Conservation (phyloP, 352 stramenopile genomes). For the Phytophthora ohioensis region DNA sequence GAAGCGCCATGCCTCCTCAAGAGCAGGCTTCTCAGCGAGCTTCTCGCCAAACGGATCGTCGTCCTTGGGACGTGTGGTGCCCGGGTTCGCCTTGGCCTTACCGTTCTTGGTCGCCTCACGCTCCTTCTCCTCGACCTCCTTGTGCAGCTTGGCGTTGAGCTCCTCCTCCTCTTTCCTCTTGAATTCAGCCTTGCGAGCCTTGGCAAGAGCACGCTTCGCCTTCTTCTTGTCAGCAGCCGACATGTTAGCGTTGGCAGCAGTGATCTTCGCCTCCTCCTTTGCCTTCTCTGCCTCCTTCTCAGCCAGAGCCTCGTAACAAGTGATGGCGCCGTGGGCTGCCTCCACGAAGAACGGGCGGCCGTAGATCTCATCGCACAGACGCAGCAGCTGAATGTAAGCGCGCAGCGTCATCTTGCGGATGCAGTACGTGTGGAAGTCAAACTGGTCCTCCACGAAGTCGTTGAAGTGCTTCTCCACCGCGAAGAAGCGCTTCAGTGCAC, state of each 20-base stretch:
- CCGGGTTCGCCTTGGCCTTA: conserved; percentile 77
- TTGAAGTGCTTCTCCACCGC: conserved; percentile 98
- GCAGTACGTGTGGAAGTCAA: conserved; percentile 99
- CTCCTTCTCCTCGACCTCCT: conserved; percentile 83
- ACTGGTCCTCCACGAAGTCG: conserved; percentile 98
- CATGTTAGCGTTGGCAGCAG: conserved; percentile 80
- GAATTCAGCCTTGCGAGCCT: conserved; percentile 92
- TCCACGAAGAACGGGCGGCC: conserved; percentile 89
- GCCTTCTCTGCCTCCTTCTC: conserved; percentile 68
- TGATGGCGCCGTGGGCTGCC: conserved; percentile 90
- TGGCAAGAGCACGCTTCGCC: conserved; percentile 88
- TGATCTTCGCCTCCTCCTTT: conserved; percentile 38
- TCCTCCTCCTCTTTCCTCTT: conserved; percentile 85
- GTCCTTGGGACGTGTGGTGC: conserved; percentile 59
- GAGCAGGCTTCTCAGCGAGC: conserved; percentile 66
- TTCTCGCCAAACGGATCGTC: conserved; percentile 79
- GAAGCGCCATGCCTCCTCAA: conserved; percentile 85
- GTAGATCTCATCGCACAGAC: conserved; percentile 94
- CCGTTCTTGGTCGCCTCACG: conserved; percentile 68
- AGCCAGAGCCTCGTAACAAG: conserved; percentile 90
- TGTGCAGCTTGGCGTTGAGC: conserved; percentile 76
- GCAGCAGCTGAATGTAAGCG: conserved; percentile 95
- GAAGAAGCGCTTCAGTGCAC: conserved; percentile 95
- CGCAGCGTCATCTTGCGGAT: conserved; percentile 98
- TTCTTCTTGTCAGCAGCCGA: conserved; percentile 95